Conservation (phyloP, 805 yeast genomes). For the Candida nonsorbophila region DNA sequence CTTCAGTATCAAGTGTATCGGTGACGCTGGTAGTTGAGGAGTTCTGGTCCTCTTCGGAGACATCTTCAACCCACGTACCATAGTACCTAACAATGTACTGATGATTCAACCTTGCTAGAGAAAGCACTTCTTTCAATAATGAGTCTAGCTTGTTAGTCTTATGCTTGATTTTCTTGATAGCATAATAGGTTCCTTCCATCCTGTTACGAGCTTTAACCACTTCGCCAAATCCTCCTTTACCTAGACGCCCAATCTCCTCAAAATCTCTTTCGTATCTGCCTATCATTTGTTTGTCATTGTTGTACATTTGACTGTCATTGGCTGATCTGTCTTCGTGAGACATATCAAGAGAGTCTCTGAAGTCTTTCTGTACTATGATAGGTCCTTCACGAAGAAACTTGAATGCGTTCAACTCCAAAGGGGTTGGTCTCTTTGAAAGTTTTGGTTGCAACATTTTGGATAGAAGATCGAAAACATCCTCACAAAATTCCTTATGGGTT, state of each 20-base stretch:
- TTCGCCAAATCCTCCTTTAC: slow-evolving; percentile 96
- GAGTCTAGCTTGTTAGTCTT: slow-evolving; percentile 73
- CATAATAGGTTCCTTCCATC: slow-evolving; percentile 91
- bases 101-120: slow-evolving; percentile 86
- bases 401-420: slow-evolving; percentile 78
- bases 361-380: slow-evolving; percentile 8
- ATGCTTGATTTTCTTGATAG: slow-evolving; percentile 87
- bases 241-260: slow-evolving; percentile 87
- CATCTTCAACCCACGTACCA: slow-evolving; percentile 96
- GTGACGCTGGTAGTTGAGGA: slow-evolving; percentile 17
- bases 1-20: slow-evolving; percentile 15
- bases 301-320: background rate
- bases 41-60: slow-evolving; percentile 18
- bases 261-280: slow-evolving; percentile 90
- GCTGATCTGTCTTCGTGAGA: background rate
- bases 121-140: slow-evolving; percentile 84
- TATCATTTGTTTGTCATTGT: slow-evolving; percentile 10
- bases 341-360: slow-evolving; percentile 3
- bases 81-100: slow-evolving; percentile 95
- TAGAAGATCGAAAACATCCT: slow-evolving; percentile 61
- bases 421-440: slow-evolving; percentile 70
- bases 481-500: slow-evolving; percentile 64
- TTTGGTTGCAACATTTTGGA: slow-evolving; percentile 58
- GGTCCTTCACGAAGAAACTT: slow-evolving; percentile 75
- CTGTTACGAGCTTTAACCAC: slow-evolving; percentile 95